phyloP scores from a whole-genome alignment of 768 basidiomycete genomes.

The Macrolepiota albuminosa region DNA sequence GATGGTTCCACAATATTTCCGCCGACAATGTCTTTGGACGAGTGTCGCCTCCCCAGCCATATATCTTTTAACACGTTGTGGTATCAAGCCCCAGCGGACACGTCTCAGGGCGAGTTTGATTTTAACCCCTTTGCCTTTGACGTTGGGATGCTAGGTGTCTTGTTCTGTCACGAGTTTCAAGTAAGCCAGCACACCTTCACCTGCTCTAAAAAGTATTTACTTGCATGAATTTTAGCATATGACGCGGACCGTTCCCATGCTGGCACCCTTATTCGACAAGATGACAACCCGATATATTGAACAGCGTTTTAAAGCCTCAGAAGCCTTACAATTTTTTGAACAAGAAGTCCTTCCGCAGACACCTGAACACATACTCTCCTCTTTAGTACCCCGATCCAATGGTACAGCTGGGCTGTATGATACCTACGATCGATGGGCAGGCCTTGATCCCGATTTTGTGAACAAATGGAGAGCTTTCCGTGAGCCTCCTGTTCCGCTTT shows the following conservation, averaged over 20 bases:
- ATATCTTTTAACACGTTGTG: background rate
- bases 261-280: slow-evolving; percentile 1
- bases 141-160: slow-evolving; percentile 6
- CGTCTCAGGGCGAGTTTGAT: slow-evolving; percentile 18
- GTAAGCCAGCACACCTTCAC: too few species aligned
- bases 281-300: slow-evolving; percentile 21
- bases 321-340: slow-evolving; percentile 23
- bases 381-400: too few species aligned
- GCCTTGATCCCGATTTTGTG: slow-evolving; percentile 13
- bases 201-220: too few species aligned
- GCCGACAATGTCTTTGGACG: too few species aligned
- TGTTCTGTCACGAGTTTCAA: background rate
- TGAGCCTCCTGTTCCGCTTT: slow-evolving; percentile 12
- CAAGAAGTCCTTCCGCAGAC: background rate
- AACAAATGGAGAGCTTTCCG: slow-evolving; percentile 15
- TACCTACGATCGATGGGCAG: slow-evolving; percentile 14
- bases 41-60: too few species aligned
- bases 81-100: slow-evolving; percentile 9
- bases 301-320: slow-evolving; percentile 19
- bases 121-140: slow-evolving; percentile 24
- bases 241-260: background rate
- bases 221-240: slow-evolving; percentile 11
- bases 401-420: background rate
- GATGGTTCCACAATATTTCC: background rate
- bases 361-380: too few species aligned